Percentiles rank a stretch among this genome's conserved stretches.
These are phyloP conservation scores for Blastocrithidia nonstop DNA, from an alignment of 208 protist species.

Conservation along the genomic window DNA sequence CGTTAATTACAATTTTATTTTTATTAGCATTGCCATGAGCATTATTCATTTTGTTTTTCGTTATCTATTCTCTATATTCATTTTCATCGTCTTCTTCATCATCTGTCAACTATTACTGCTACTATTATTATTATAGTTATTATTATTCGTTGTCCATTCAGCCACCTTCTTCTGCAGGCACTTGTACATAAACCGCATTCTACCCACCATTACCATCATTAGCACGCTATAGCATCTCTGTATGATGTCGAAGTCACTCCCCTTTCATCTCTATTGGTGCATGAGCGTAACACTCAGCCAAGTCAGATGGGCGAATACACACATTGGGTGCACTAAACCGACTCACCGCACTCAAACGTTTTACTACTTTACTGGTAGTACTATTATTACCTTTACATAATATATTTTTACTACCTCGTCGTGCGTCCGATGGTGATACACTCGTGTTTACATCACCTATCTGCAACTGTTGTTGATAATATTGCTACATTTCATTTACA, in stretches of 20 bases:
- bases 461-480: too few relatives aligned
- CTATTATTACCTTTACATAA: too few relatives aligned
- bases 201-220: conserved; percentile 47
- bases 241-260: conserved; percentile 28
- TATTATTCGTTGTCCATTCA: conserved; percentile 4
- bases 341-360: conserved; percentile 21
- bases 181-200: conserved; percentile 17
- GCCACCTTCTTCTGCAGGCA: conserved; percentile 53
- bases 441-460: too few relatives aligned
- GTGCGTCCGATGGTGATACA: too few relatives aligned
- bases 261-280: neutral
- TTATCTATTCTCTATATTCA: too few relatives aligned
- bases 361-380: too few relatives aligned
- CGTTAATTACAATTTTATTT: too few relatives aligned
- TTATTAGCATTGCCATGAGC: too few relatives aligned
- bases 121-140: neutral
- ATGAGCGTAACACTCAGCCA: conserved; percentile 32
- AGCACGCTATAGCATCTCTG: conserved; percentile 30
- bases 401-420: too few relatives aligned
- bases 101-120: neutral
- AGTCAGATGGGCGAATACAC: conserved; percentile 49
- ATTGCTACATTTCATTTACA: too few relatives aligned
- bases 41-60: too few relatives aligned
- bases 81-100: neutral
- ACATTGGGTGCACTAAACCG: conserved; percentile 45